Percentiles rank a stretch among this genome's conserved stretches.
phyloP scores from a whole-genome alignment of 2,329 filamentous ascomycete genomes.

The Elsinoe fawcettii region DNA sequence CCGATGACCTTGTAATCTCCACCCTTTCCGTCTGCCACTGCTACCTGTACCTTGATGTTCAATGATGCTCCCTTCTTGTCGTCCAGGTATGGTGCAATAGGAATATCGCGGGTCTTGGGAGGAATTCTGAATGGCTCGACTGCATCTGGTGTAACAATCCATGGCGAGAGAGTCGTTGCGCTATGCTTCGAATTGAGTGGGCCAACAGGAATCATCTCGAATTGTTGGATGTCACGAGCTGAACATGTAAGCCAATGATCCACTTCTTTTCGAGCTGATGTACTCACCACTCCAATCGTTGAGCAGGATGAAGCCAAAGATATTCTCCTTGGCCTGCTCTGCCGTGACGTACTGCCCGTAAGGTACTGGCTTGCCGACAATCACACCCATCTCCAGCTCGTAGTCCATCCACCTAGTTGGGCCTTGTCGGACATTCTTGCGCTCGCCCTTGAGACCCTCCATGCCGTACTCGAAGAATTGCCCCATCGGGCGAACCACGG shows the following conservation, averaged over 20 bases:
- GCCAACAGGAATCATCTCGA: constrained; percentile 55
- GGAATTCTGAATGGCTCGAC: constrained; percentile 34
- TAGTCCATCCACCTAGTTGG: constrained; percentile 39
- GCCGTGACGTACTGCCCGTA: constrained; percentile 35
- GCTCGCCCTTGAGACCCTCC: constrained; percentile 35
- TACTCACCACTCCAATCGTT: constrained; percentile 52
- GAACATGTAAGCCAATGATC: constrained; percentile 17
- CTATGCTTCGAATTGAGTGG: constrained; percentile 57
- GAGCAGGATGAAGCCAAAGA: constrained; percentile 55
- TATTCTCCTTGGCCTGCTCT: constrained; percentile 43
- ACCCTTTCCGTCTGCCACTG: constrained; percentile 19
- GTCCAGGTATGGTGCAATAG: constrained; percentile 26
- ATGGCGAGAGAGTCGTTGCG: constrained; percentile 52
- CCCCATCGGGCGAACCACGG: constrained; percentile 42
- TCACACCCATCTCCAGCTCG: constrained; percentile 43
- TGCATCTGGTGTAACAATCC: constrained; percentile 55
- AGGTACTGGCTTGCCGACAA: constrained; percentile 36
- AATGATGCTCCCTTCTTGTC: constrained; percentile 22
- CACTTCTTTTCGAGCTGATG: background rate
- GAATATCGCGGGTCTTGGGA: constrained; percentile 21
- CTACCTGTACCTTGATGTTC: constrained; percentile 28
- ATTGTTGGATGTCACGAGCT: constrained; percentile 53
- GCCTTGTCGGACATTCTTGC: constrained; percentile 42
- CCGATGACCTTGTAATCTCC: constrained; percentile 20
- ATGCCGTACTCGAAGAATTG: constrained; percentile 30